Conservation (phyloP, 192 early-diverging fungal species). For the Backusella psychrophila region DNA sequence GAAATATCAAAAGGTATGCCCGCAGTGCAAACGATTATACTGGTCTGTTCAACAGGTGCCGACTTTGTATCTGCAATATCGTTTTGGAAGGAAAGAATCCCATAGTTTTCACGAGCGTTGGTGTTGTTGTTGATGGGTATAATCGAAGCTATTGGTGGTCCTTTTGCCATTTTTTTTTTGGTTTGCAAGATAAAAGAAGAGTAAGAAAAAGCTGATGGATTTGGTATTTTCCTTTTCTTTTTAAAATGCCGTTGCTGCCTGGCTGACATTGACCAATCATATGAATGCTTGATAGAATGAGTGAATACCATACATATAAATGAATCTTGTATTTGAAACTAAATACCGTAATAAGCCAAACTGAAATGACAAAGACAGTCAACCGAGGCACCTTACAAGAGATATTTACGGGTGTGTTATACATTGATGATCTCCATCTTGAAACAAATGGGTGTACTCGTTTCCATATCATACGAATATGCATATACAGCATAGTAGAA, state of each 20-base stretch:
- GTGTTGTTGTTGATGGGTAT: neutral
- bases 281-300: no score
- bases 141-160: neutral
- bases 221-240: neutral
- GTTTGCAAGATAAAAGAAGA: neutral
- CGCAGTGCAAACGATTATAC: slow-evolving; percentile 63
- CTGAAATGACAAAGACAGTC: no score
- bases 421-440: no score
- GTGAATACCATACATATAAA: no score
- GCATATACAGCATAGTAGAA: no score
- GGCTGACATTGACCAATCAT: no score
- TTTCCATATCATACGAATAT: no score
- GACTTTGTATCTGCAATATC: slow-evolving; percentile 1
- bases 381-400: no score
- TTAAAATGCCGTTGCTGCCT: neutral
- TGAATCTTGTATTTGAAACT: no score
- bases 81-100: neutral
- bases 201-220: neutral
- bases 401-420: no score
- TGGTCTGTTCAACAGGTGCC: neutral
- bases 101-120: neutral
- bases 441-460: no score
- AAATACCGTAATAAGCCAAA: no score
- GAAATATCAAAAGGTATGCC: slow-evolving; percentile 89
- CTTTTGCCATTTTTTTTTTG: neutral